Evolutionary conservation across 2,329 filamentous ascomycete species (phyloP), one percentile per base, ranked within the genome.

Genomic region (Leptographium lundbergii): DNA sequence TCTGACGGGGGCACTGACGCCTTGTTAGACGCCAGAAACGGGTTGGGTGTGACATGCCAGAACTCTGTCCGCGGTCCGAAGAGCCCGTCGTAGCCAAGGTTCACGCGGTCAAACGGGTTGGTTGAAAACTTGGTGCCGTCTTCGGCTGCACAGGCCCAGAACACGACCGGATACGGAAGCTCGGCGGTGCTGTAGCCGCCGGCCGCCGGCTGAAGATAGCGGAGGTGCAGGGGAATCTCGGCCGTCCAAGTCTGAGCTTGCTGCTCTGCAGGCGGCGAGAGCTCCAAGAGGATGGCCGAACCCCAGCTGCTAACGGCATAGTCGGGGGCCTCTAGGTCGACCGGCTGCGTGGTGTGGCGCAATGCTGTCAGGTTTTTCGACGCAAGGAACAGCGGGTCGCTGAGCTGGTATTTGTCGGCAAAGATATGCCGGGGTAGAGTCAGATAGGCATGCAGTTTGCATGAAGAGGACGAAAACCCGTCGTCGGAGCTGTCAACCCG

Each of bases 281-380:
- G 78, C 68, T 94, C 85, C 24, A 96, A 72, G 5, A 96, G 77
- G 19, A 90, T 77, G 19, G 80, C 83, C 0, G 87, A 91, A 6
- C 92, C 92, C 92, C 92, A 96, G 36, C 77, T 71, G 7, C 79
- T 68, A 34, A 90, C 79, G 1, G 85, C 82, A 75, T 95, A 97
- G 66, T 87, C 86, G 1, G 92, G 92, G 0, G 90, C 91, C 74
- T 97, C 92, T 57, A 97, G 84, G 65, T 97, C 91, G 7, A 91
- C 88, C 24, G 89, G 88, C 14, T 88, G 81, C 29, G 84, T 84
- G 17, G 89, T 79, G 63, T 86, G 82, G 52, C 79, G 84, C 48
- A 95, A 74, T 2, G 81, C 75, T 2, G 79, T 76, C 24, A 96
- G 78, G 67, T 95, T 89, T 66, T 95, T 90, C 0, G 89, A 91